Conservation (phyloP, 768 basidiomycete species). For the Auricularia heimuer region DNA sequence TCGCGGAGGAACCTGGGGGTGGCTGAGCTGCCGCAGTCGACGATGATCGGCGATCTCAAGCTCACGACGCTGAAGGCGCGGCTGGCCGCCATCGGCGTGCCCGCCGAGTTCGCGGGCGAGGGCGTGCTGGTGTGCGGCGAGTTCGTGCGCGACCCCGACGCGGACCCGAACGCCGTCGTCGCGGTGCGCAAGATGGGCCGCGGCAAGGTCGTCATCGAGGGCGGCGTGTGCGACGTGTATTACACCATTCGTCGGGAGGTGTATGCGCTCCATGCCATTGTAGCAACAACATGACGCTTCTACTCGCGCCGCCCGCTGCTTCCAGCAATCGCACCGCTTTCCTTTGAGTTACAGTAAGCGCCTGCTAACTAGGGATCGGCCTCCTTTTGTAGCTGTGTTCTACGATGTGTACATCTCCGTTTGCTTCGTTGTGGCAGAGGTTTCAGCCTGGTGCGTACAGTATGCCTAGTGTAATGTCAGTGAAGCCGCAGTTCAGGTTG, state of each 20-base stretch:
- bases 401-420: too few species aligned
- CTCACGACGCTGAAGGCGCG: conserved; percentile 80
- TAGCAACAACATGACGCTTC: conserved; percentile 31
- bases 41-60: conserved; percentile 97
- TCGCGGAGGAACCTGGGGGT: conserved; percentile 23
- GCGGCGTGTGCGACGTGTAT: conserved; percentile 79
- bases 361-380: too few species aligned
- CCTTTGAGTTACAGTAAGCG: too few species aligned
- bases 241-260: conserved; percentile 83
- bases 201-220: conserved; percentile 84
- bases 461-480: too few species aligned
- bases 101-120: conserved; percentile 93
- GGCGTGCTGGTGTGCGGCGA: conserved; percentile 83
- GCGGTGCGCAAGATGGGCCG: conserved; percentile 81
- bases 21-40: conserved; percentile 68
- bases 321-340: too few species aligned
- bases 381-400: too few species aligned
- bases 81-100: conserved; percentile 63
- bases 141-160: conserved; percentile 34
- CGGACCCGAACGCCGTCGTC: conserved; percentile 41
- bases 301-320: too few species aligned
- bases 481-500: too few species aligned
- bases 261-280: conserved; percentile 82
- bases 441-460: too few species aligned
- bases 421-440: too few species aligned